These are phyloP conservation scores for Prunus mongolica DNA, from an alignment of 306 rosid genomes.

Conservation along the genomic window DNA sequence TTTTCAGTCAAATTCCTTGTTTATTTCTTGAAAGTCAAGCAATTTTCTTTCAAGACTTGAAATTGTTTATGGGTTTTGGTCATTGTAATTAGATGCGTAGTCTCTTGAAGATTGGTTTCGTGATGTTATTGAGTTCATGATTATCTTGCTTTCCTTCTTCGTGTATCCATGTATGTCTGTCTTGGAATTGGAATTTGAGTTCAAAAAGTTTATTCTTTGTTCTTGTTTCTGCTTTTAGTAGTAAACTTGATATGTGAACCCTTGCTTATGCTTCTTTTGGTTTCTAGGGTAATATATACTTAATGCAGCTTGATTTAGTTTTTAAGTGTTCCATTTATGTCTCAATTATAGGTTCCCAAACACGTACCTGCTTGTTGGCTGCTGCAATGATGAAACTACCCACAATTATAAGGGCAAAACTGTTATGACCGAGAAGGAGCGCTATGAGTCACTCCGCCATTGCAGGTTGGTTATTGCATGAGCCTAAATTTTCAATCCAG, in stretches of 20 bases:
- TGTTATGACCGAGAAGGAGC: constrained; percentile 87
- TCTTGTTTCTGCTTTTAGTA: background rate
- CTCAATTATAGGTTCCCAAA: constrained; percentile 62
- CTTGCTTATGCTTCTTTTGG: background rate
- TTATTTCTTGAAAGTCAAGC: background rate
- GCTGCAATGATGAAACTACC: constrained; percentile 79
- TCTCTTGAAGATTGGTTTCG: background rate
- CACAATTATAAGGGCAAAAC: constrained; percentile 94
- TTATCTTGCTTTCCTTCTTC: background rate
- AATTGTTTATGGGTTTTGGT: background rate
- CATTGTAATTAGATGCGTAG: background rate
- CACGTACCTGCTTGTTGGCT: constrained; percentile 83
- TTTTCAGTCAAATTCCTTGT: background rate
- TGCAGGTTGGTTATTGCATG: constrained; percentile 56
- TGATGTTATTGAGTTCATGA: background rate
- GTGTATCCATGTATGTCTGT: background rate
- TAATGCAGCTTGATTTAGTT: background rate
- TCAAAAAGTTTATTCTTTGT: background rate
- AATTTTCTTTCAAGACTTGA: background rate
- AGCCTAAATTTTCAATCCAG: background rate
- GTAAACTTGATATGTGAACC: background rate
- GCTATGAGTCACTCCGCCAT: constrained; percentile 93
- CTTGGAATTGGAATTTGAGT: background rate
- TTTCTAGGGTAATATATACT: background rate
- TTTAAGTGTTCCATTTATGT: background rate